A percentile compares a stretch with the other conserved stretches of the same genome.
These are phyloP conservation scores for Stephania japonica DNA, from an alignment of 164 flowering plant genomes.

Conservation along the genomic window DNA sequence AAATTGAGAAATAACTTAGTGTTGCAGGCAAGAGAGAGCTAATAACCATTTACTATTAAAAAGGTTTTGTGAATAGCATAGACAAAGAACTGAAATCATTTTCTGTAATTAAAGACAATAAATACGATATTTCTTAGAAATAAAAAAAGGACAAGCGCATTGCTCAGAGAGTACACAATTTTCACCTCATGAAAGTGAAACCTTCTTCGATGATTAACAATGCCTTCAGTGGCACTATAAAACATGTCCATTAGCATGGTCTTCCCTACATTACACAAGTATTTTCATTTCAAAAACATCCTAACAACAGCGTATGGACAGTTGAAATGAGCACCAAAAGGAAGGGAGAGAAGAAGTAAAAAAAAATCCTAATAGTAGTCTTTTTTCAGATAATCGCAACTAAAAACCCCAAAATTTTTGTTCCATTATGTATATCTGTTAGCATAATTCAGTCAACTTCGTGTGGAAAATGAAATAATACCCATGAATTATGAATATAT, in stretches of 20 bases:
- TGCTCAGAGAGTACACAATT: background rate
- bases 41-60: background rate
- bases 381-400: background rate
- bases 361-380: too few species aligned
- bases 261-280: slow-evolving; percentile 50
- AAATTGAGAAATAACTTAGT: background rate
- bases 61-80: background rate
- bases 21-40: background rate
- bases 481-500: too few species aligned
- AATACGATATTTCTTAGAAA: background rate
- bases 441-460: too few species aligned
- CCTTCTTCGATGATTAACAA: slow-evolving; percentile 75
- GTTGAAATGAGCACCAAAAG: background rate
- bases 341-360: background rate
- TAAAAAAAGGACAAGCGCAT: background rate
- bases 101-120: background rate
- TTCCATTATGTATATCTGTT: too few species aligned
- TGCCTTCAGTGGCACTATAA: slow-evolving; percentile 74
- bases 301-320: background rate
- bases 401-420: background rate
- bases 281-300: background rate
- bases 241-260: slow-evolving; percentile 99
- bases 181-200: slow-evolving; percentile 95
- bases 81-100: background rate
- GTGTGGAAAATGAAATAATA: too few species aligned